phyloP scores from a whole-genome alignment of 768 basidiomycete genomes.

The Termitomyces sp. region DNA sequence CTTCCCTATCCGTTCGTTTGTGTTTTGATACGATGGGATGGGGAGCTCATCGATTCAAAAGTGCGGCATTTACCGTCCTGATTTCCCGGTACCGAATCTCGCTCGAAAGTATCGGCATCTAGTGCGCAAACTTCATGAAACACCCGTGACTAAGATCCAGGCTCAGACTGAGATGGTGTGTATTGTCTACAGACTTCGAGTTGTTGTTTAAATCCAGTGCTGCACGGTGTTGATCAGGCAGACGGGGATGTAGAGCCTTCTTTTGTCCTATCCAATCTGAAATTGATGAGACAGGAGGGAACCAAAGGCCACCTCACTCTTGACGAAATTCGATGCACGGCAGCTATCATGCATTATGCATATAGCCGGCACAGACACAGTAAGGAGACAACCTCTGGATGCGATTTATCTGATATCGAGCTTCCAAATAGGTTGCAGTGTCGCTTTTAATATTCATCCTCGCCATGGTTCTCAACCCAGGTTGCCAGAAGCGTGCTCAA shows the following conservation, averaged over 20 bases:
- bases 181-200: background rate
- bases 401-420: background rate
- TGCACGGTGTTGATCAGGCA: background rate
- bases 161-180: constrained; percentile 2
- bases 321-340: background rate
- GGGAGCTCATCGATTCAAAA: background rate
- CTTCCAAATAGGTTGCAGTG: background rate
- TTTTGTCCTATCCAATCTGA: background rate
- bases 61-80: constrained; percentile 13
- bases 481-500: constrained; percentile 13
- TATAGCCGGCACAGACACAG: background rate
- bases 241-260: background rate
- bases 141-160: background rate
- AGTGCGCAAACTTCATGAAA: constrained; percentile 1
- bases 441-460: constrained; percentile 10
- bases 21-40: background rate
- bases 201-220: background rate
- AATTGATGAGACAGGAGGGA: background rate
- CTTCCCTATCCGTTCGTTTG: background rate
- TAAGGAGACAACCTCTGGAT: too few relatives aligned
- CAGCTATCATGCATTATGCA: constrained; percentile 2
- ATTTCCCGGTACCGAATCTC: constrained; percentile 13
- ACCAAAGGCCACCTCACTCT: background rate
- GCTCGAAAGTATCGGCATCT: constrained; percentile 3
- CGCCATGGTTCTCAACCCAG: constrained; percentile 17